Evolutionary conservation across 177 flowering plant species (phyloP).

Genomic region (Vitis hybrid): DNA sequence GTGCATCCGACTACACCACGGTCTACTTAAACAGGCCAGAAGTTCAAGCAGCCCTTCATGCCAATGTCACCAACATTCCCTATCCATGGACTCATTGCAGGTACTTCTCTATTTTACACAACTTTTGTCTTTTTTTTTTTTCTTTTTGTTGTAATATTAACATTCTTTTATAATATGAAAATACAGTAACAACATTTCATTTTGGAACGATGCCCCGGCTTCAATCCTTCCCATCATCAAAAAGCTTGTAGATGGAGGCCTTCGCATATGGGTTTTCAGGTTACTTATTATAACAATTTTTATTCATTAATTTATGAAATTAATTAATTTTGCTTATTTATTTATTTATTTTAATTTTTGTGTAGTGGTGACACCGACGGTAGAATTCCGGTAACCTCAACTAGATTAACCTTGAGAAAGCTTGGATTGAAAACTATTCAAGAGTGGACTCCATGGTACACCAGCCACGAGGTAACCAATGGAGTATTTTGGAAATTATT

Average conservation of each 20-base stretch:
- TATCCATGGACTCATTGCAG: slow-evolving; percentile 59
- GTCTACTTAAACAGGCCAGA: slow-evolving; percentile 46
- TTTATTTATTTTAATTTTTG: neutral
- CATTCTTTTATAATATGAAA: too few relatives aligned
- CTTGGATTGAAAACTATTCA: slow-evolving; percentile 41
- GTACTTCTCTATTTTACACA: slow-evolving; percentile 11
- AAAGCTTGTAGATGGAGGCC: slow-evolving; percentile 55
- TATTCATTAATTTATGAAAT: neutral
- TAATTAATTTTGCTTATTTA: neutral
- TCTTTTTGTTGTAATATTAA: neutral
- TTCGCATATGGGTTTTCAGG: slow-evolving; percentile 80
- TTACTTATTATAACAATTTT: slow-evolving; percentile 1
- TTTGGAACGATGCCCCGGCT: slow-evolving; percentile 55
- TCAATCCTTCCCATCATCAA: slow-evolving; percentile 57
- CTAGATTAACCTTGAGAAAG: slow-evolving; percentile 45
- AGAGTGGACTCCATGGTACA: slow-evolving; percentile 70
- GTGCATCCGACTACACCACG: slow-evolving; percentile 31
- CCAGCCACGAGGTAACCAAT: slow-evolving; percentile 26
- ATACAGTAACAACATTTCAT: slow-evolving; percentile 31
- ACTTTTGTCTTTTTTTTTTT: neutral
- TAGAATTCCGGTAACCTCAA: slow-evolving; percentile 57
- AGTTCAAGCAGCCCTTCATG: slow-evolving; percentile 55
- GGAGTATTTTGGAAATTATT: too few relatives aligned
- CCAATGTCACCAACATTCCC: slow-evolving; percentile 39
- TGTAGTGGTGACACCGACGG: slow-evolving; percentile 76